Evolutionary conservation across 371 early-diverging fungal genomes (phyloP), one percentile per base, ranked within the genome.

Genomic region (Conidiobolus incongruus): DNA sequence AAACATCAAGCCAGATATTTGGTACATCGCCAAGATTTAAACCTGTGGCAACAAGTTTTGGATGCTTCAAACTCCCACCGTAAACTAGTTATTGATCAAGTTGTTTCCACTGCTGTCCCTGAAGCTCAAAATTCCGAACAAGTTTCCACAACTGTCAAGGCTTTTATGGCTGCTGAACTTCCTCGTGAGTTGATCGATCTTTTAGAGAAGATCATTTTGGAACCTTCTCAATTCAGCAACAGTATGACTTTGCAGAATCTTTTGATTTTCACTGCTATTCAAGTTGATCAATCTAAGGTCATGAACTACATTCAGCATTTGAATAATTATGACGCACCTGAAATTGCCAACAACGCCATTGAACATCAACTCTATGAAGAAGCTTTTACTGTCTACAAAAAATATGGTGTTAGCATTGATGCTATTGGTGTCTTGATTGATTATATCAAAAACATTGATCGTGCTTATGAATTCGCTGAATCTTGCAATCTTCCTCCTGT

Each of bases 1-100:
- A 96, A 96, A 70, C 94, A 93, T 52, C 93, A 92, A 67, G 83
- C 95, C 1, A 81, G 91, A 38, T 94, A 96, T 49, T 65, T 96
- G 28, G 85, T 94, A 38, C 76, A 76, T 48, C 73, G 93, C 21
- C 80, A 89, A 37, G 88, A 90, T 54, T 59, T 64, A 15, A 68
- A 66, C 16, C 62, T 96, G 35, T 96, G 95, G 95, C 63, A 64
- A 35, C 65, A 63, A 58, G 94, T 83, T 1, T 59, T 96, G 44
- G 68, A 65, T 40, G 65, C 72, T 31, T 68, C 69, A 46, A 90
- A 88, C 50, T 70, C 75, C 32, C 73, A 77, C 61, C 76, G 89
- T 17, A 73, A 90, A 38, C 69, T 77, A 49, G 61, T 96, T 46
- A 75, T 96, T 52, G 97, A 96, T 57, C 94, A 94, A 63, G 71